Evolutionary conservation across 2,329 filamentous ascomycete genomes (phyloP).

Genomic region (Dothideomycetes sp.): DNA sequence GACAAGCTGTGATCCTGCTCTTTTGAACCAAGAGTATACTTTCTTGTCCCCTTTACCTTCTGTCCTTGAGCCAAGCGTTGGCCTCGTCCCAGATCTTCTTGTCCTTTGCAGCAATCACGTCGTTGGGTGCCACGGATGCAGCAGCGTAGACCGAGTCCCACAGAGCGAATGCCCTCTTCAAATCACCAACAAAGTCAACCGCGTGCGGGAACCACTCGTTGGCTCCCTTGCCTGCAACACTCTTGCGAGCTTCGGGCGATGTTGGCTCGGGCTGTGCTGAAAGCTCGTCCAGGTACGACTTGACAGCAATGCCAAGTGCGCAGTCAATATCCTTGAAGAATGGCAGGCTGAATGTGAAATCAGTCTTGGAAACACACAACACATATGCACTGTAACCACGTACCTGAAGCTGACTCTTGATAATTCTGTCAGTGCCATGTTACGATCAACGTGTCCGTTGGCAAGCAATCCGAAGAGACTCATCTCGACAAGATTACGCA

Average conservation of each 20-base stretch:
- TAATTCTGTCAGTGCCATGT: slow-evolving; percentile 39
- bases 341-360: slow-evolving; percentile 38
- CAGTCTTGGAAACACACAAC: not conserved
- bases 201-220: slow-evolving; percentile 54
- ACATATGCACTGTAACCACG: slow-evolving; percentile 26
- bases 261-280: slow-evolving; percentile 48
- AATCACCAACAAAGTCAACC: slow-evolving; percentile 47
- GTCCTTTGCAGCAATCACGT: slow-evolving; percentile 34
- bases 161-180: slow-evolving; percentile 51
- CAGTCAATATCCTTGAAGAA: slow-evolving; percentile 64
- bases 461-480: slow-evolving; percentile 72
- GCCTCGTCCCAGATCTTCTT: slow-evolving; percentile 43
- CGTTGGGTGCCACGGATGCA: slow-evolving; percentile 45
- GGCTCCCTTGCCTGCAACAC: slow-evolving; percentile 43
- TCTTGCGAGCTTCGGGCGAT: slow-evolving; percentile 38
- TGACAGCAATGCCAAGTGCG: slow-evolving; percentile 67
- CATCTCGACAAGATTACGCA: slow-evolving; percentile 78
- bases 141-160: slow-evolving; percentile 57
- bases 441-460: slow-evolving; percentile 66
- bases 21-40: not conserved
- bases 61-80: slow-evolving; percentile 12
- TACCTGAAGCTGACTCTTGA: slow-evolving; percentile 65
- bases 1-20: not conserved
- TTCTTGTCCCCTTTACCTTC: slow-evolving; percentile 4
- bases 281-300: slow-evolving; percentile 69